These are phyloP conservation scores for Thozetella sp. DNA, from an alignment of 495 filamentous ascomycete genomes.

Conservation along the genomic window DNA sequence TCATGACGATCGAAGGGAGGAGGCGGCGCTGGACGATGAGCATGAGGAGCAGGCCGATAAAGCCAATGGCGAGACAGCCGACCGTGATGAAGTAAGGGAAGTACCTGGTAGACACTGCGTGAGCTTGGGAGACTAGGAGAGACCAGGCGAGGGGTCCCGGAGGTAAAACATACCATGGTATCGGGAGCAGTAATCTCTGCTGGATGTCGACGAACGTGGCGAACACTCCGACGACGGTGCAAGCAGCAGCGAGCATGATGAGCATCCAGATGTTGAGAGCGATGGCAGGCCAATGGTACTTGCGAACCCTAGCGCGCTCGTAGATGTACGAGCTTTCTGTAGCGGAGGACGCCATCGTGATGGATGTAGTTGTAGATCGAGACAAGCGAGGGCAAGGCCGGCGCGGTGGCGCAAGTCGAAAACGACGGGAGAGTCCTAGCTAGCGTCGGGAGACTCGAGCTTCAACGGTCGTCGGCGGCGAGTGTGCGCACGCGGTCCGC, in stretches of 20 bases:
- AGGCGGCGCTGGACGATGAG: constrained; percentile 79
- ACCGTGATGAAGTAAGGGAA: constrained; percentile 89
- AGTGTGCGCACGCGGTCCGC: too few species aligned
- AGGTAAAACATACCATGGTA: constrained; percentile 73
- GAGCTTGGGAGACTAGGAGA: not conserved
- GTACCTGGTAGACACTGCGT: constrained; percentile 61
- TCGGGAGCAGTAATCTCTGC: constrained; percentile 63
- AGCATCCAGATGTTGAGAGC: constrained; percentile 94
- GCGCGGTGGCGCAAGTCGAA: not conserved
- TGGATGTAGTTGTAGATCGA: constrained; percentile 1
- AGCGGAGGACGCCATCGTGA: constrained; percentile 41
- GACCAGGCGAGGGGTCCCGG: not conserved
- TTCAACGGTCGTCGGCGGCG: too few species aligned
- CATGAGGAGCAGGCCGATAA: constrained; percentile 70
- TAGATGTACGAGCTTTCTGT: constrained; percentile 40
- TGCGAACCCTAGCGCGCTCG: constrained; percentile 54
- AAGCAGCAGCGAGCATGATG: constrained; percentile 77
- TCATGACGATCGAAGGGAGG: constrained; percentile 85
- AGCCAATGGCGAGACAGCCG: constrained; percentile 68
- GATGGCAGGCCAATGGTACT: constrained; percentile 92
- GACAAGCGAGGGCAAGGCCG: not conserved
- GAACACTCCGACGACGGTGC: constrained; percentile 85
- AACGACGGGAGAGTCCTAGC: not conserved
- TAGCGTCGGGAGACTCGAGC: too few species aligned
- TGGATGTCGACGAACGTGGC: constrained; percentile 83